phyloP scores from a whole-genome alignment of 441 rosid species.

The Adansonia madagascariensis region DNA sequence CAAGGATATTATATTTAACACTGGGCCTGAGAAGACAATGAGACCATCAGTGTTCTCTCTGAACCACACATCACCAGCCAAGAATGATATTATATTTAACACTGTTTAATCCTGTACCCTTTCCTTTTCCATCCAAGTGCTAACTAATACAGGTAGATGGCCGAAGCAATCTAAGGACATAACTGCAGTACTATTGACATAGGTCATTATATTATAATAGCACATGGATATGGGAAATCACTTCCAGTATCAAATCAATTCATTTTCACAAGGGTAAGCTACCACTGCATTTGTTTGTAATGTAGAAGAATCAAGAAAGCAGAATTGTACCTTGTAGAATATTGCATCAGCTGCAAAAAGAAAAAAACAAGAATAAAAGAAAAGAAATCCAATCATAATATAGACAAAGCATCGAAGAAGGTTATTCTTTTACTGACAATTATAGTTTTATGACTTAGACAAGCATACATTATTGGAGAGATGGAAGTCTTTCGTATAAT shows the following conservation, averaged over 20 bases:
- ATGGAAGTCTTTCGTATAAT: not conserved
- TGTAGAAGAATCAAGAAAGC: conserved; percentile 25
- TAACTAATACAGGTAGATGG: not conserved
- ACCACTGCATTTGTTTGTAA: conserved; percentile 7
- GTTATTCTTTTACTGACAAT: not conserved
- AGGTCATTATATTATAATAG: not conserved
- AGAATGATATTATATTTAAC: conserved; percentile 3
- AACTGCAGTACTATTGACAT: conserved; percentile 1
- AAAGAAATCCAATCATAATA: conserved; percentile 27
- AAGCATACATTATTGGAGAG: not conserved
- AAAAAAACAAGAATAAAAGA: conserved; percentile 20
- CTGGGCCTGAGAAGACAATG: not conserved
- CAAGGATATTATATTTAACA: not conserved
- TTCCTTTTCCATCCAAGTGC: conserved; percentile 14
- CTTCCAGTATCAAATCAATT: not conserved
- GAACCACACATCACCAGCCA: conserved; percentile 4
- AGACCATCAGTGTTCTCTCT: not conserved
- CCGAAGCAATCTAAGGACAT: not conserved
- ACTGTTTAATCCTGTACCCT: conserved; percentile 3
- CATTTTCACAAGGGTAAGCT: conserved; percentile 3
- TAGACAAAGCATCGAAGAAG: not conserved
- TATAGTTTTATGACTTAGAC: not conserved
- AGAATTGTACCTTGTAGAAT: conserved; percentile 67
- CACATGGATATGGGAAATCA: conserved; percentile 3
- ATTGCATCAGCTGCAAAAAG: conserved; percentile 63